Percentiles rank a stretch among this genome's conserved stretches.
These are phyloP conservation scores for Talaromyces sp. DNA, from an alignment of 2,329 filamentous ascomycete species.

Conservation along the genomic window DNA sequence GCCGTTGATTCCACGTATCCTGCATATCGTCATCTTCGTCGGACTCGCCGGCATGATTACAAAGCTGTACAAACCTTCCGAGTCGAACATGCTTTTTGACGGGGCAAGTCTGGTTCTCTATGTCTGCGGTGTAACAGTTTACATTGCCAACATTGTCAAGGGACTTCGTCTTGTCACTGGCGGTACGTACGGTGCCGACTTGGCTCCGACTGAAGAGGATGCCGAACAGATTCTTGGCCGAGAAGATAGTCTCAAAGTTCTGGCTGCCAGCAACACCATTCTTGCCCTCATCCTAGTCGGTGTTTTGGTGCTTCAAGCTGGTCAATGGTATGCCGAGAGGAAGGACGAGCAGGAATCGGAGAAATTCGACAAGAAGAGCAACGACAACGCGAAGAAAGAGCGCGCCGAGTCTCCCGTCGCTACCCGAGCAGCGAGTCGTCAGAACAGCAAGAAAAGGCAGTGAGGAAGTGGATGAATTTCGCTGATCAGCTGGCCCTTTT, in stretches of 20 bases:
- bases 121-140: slow-evolving; percentile 84
- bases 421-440: slow-evolving; percentile 16
- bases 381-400: slow-evolving; percentile 34
- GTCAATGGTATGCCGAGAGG: slow-evolving; percentile 96
- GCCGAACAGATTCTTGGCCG: slow-evolving; percentile 67
- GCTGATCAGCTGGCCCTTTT: not conserved
- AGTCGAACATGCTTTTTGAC: slow-evolving; percentile 94
- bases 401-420: slow-evolving; percentile 5
- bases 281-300: slow-evolving; percentile 86
- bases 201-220: slow-evolving; percentile 37
- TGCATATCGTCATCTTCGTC: slow-evolving; percentile 86
- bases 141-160: slow-evolving; percentile 94
- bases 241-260: slow-evolving; percentile 84
- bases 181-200: slow-evolving; percentile 56
- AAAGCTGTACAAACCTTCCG: slow-evolving; percentile 90
- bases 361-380: slow-evolving; percentile 53
- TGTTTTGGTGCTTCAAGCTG: slow-evolving; percentile 86
- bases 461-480: no score
- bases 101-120: slow-evolving; percentile 66
- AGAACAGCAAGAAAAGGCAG: slow-evolving; percentile 26
- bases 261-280: slow-evolving; percentile 94
- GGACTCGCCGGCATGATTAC: slow-evolving; percentile 84
- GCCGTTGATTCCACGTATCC: slow-evolving; percentile 83
- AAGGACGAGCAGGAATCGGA: slow-evolving; percentile 79
- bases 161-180: slow-evolving; percentile 76